phyloP scores from a whole-genome alignment of 371 early-diverging fungal genomes.

The Mucor sp. region DNA sequence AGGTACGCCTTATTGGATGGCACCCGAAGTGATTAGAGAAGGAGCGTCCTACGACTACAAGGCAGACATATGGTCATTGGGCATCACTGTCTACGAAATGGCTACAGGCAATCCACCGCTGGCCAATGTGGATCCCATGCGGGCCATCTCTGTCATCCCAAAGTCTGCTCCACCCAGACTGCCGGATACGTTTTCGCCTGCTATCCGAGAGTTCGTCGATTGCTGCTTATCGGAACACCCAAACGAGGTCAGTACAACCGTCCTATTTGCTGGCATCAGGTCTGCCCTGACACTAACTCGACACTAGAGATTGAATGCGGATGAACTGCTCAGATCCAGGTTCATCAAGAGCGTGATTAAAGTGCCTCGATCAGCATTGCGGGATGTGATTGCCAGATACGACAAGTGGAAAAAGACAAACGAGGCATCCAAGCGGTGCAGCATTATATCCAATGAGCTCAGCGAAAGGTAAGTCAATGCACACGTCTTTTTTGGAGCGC shows the following conservation, averaged over 20 bases:
- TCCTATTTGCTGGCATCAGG: background rate
- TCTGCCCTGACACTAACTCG: background rate
- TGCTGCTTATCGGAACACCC: constrained; percentile 89
- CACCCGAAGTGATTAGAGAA: constrained; percentile 88
- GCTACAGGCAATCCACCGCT: constrained; percentile 95
- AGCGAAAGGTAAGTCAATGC: constrained; percentile 37
- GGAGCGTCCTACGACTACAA: constrained; percentile 79
- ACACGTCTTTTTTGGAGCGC: too few relatives aligned
- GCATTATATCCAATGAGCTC: constrained; percentile 43
- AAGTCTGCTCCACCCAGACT: constrained; percentile 70
- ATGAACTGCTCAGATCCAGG: constrained; percentile 57
- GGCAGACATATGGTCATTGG: constrained; percentile 93
- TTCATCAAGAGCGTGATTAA: constrained; percentile 59
- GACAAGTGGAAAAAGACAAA: constrained; percentile 54
- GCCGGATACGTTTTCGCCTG: constrained; percentile 72
- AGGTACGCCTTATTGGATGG: constrained; percentile 93
- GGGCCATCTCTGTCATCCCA: constrained; percentile 89
- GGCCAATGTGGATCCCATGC: constrained; percentile 90
- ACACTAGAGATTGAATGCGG: constrained; percentile 59
- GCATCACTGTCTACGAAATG: constrained; percentile 97
- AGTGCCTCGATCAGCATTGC: constrained; percentile 41
- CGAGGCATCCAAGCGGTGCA: constrained; percentile 42
- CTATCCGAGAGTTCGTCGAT: constrained; percentile 88
- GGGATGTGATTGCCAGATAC: constrained; percentile 54
- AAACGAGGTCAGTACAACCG: constrained; percentile 55